These are phyloP conservation scores for Phytophthora litchii DNA, from an alignment of 352 stramenopile species.

Conservation along the genomic window DNA sequence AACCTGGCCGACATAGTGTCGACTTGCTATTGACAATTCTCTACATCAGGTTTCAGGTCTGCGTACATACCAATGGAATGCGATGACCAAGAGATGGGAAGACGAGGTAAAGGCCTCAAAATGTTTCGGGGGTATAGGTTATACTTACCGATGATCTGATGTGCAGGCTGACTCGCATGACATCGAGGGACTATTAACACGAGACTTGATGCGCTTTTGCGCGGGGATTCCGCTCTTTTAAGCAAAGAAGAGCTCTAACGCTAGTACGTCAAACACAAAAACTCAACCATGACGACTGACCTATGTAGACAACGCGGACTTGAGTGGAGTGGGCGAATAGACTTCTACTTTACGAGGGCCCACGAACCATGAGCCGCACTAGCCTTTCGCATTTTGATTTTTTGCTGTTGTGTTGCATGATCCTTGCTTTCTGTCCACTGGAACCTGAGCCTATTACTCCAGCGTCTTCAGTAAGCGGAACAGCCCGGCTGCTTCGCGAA, in stretches of 20 bases:
- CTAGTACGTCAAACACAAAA: conserved; percentile 1
- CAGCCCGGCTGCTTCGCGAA: conserved; percentile 95
- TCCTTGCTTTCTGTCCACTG: conserved; percentile 34
- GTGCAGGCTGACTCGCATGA: conserved; percentile 73
- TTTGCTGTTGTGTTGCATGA: conserved; percentile 29
- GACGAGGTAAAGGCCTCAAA: conserved; percentile 55
- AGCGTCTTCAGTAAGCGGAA: conserved; percentile 98
- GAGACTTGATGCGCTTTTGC: conserved; percentile 83
- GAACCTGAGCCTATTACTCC: conserved; percentile 74
- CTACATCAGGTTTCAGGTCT: conserved; percentile 64
- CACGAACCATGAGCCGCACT: conserved; percentile 30
- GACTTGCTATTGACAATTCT: conserved; percentile 3
- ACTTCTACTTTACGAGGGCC: conserved; percentile 36
- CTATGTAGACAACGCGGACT: conserved; percentile 15
- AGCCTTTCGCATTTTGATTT: conserved; percentile 28
- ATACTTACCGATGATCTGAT: conserved; percentile 17
- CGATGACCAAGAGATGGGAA: conserved; percentile 72
- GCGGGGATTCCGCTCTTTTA: conserved; percentile 76
- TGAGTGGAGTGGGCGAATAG: conserved; percentile 15
- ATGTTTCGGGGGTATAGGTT: background rate
- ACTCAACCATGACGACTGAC: conserved; percentile 5
- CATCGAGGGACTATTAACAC: conserved; percentile 79
- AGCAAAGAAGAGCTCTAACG: background rate
- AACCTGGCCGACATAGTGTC: too few species aligned
- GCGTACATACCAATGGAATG: conserved; percentile 79